Conservation (phyloP, 139 green algal species). For the Gonium pectorale region DNA sequence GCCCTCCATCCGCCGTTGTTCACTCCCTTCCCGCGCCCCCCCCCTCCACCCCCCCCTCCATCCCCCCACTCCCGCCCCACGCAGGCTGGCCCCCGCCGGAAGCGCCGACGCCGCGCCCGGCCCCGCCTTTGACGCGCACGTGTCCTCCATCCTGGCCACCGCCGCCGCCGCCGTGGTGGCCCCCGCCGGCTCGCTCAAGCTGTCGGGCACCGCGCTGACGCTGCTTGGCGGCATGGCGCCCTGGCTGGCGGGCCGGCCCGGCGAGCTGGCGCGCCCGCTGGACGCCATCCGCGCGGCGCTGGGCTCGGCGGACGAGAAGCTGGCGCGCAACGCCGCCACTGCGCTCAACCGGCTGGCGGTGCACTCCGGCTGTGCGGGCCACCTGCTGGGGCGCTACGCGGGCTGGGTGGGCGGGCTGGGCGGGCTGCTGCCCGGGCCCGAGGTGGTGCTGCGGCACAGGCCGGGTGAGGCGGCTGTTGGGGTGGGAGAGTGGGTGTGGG, state of each 20-base stretch:
- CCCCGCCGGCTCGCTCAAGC: slow-evolving; percentile 60
- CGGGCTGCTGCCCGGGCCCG: slow-evolving; percentile 38
- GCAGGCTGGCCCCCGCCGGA: no score
- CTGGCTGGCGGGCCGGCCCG: slow-evolving; percentile 52
- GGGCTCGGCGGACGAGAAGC: slow-evolving; percentile 57
- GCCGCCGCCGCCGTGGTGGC: slow-evolving; percentile 29
- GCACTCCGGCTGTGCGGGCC: slow-evolving; percentile 40
- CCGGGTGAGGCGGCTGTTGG: slow-evolving; percentile 10
- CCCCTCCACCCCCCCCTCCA: no score
- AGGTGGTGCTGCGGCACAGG: slow-evolving; percentile 31
- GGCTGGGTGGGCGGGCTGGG: slow-evolving; percentile 55
- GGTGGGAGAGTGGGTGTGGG: no score
- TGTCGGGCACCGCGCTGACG: slow-evolving; percentile 75
- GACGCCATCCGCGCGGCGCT: slow-evolving; percentile 38
- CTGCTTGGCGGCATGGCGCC: slow-evolving; percentile 66
- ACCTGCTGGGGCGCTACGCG: slow-evolving; percentile 41
- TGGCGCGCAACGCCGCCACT: slow-evolving; percentile 72
- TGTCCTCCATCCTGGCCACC: slow-evolving; percentile 17
- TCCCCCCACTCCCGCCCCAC: no score
- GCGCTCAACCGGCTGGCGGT: slow-evolving; percentile 54
- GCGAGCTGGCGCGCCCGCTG: slow-evolving; percentile 49
- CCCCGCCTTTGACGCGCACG: slow-evolving; percentile 20
- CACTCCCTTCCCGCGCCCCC: no score
- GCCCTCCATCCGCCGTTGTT: no score
- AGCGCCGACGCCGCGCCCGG: no score